These are phyloP conservation scores for Chrysanthemum makinoi DNA, from an alignment of 129 eudicot genomes.

Conservation along the genomic window DNA sequence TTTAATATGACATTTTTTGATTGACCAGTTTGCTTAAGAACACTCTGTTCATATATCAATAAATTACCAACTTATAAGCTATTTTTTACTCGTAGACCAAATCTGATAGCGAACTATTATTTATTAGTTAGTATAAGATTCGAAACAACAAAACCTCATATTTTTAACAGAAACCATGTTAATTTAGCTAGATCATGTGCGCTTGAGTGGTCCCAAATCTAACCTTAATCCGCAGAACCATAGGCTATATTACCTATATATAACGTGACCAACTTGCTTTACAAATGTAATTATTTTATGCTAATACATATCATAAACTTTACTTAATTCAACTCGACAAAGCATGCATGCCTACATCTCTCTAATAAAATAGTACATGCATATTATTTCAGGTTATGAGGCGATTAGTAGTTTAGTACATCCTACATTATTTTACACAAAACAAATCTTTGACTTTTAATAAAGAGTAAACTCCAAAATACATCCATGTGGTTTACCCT, in stretches of 20 bases:
- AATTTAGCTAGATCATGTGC: conserved; percentile 1
- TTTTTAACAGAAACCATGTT: conserved; percentile 10
- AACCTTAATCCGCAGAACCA: conserved; percentile 27
- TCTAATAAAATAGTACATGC: conserved; percentile 15
- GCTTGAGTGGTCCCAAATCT: conserved; percentile 25
- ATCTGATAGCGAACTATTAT: too few relatives aligned
- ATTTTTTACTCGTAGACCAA: too few relatives aligned
- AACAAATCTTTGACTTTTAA: too few relatives aligned
- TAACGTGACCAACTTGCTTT: conserved; percentile 27
- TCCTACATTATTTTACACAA: too few relatives aligned
- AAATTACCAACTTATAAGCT: too few relatives aligned
- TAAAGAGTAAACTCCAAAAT: too few relatives aligned
- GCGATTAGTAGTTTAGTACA: too few relatives aligned
- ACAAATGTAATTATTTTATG: conserved; percentile 18
- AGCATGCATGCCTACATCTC: conserved; percentile 23
- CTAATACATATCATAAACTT: conserved; percentile 15
- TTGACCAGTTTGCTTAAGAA: too few relatives aligned
- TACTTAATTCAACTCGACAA: conserved; percentile 28
- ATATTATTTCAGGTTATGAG: neutral
- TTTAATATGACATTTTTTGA: neutral
- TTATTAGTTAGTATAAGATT: too few relatives aligned
- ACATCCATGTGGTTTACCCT: too few relatives aligned
- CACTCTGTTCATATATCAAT: too few relatives aligned
- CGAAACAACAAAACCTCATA: neutral
- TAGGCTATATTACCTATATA: neutral